These are phyloP conservation scores for Syzygium jambos DNA, from an alignment of 345 rosid genomes.

Conservation along the genomic window DNA sequence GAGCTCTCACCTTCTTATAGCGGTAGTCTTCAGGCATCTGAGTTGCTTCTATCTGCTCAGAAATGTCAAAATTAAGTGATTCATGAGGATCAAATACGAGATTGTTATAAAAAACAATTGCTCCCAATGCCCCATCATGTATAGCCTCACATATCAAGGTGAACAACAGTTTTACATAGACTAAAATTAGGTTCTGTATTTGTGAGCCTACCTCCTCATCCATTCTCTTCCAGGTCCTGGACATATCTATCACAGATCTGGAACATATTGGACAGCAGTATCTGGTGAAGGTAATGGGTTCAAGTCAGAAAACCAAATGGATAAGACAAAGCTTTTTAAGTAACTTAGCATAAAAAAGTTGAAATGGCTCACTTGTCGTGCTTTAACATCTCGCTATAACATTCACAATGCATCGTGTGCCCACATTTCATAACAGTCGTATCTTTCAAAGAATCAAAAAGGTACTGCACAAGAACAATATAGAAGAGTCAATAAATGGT, in stretches of 20 bases:
- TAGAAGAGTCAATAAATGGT: not conserved
- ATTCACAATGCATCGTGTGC: constrained; percentile 92
- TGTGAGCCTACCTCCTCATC: constrained; percentile 75
- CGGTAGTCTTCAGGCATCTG: constrained; percentile 88
- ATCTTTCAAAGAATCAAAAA: constrained; percentile 89
- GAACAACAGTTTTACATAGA: not conserved
- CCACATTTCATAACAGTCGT: constrained; percentile 94
- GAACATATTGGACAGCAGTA: constrained; percentile 94
- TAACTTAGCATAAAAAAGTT: not conserved
- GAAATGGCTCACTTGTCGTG: constrained; percentile 59
- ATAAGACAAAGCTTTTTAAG: not conserved
- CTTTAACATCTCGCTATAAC: constrained; percentile 75
- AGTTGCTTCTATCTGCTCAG: constrained; percentile 68
- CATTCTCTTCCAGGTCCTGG: constrained; percentile 74
- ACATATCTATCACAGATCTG: constrained; percentile 80
- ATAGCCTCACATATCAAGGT: not conserved
- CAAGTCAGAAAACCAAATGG: not conserved
- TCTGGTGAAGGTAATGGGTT: constrained; percentile 20
- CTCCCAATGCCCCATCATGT: not conserved
- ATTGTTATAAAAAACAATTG: not conserved
- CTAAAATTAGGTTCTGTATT: not conserved
- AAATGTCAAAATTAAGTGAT: not conserved
- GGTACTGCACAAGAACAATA: constrained; percentile 42
- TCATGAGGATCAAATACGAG: not conserved
- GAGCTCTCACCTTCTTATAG: constrained; percentile 53